Evolutionary conservation across 106 monocot species (phyloP).

Genomic region (Cymbidium sinense): DNA sequence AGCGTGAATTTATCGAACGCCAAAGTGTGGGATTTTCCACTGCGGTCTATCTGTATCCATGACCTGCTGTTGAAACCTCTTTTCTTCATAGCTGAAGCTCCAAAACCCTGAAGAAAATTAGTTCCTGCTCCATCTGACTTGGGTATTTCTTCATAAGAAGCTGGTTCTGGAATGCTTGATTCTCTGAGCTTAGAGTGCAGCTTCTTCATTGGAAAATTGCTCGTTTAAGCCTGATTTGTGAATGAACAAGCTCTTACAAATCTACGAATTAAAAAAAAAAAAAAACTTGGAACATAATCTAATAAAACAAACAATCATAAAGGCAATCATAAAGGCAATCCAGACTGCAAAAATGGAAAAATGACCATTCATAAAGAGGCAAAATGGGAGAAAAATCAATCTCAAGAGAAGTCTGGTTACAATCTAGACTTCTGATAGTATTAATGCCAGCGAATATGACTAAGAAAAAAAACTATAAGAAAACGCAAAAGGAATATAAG

Average conservation of each 20-base stretch:
- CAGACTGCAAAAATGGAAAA: too few relatives aligned
- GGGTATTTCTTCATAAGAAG: slow-evolving; percentile 15
- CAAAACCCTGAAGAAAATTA: slow-evolving; percentile 19
- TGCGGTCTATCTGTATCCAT: slow-evolving; percentile 55
- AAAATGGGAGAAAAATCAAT: too few relatives aligned
- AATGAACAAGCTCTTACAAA: not conserved
- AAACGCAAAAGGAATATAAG: too few relatives aligned
- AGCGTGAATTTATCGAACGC: slow-evolving; percentile 46
- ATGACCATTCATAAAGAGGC: too few relatives aligned
- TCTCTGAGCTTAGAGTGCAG: not conserved
- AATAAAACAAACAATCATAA: too few relatives aligned
- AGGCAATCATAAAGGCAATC: too few relatives aligned
- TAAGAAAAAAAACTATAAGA: too few relatives aligned
- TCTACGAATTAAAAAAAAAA: not conserved
- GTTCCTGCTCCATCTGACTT: slow-evolving; percentile 7
- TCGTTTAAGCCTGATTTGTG: not conserved
- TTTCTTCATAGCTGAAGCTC: slow-evolving; percentile 23
- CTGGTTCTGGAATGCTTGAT: slow-evolving; percentile 8
- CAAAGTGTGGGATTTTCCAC: slow-evolving; percentile 36
- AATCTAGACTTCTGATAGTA: too few relatives aligned
- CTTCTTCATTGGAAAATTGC: not conserved
- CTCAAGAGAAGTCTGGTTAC: too few relatives aligned
- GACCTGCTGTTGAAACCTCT: slow-evolving; percentile 41
- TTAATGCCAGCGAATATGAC: not conserved
- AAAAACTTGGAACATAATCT: not conserved